Conservation (phyloP, 148 eudicot genomes). For the Amaranthus cruentus region DNA sequence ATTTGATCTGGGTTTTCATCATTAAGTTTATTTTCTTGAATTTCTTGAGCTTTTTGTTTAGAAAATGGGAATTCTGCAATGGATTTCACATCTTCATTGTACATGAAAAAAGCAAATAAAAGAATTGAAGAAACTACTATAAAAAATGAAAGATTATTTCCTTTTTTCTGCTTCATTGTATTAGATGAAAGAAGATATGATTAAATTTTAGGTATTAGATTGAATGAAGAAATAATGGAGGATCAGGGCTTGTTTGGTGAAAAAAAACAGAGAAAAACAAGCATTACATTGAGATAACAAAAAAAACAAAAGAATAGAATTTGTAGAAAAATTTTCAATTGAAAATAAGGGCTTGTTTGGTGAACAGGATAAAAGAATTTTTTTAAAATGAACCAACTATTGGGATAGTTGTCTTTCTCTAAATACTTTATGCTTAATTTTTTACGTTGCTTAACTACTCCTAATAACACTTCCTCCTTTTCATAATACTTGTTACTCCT, state of each 20-base stretch:
- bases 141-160: conserved; percentile 52
- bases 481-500: too few species aligned
- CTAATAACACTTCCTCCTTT: not conserved
- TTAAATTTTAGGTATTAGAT: conserved; percentile 47
- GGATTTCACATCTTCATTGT: conserved; percentile 85
- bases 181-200: conserved; percentile 29
- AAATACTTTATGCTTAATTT: conserved; percentile 9
- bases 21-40: conserved; percentile 19
- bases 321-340: conserved; percentile 1
- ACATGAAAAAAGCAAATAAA: conserved; percentile 77
- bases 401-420: conserved; percentile 40
- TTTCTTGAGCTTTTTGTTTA: conserved; percentile 40
- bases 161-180: conserved; percentile 32
- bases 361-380: conserved; percentile 27
- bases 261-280: conserved; percentile 20
- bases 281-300: conserved; percentile 16
- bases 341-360: conserved; percentile 28
- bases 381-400: conserved; percentile 25
- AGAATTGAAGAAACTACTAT: conserved; percentile 57
- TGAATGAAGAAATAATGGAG: not conserved
- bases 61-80: conserved; percentile 83
- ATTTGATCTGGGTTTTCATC: conserved; percentile 25
- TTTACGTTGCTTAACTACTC: conserved; percentile 24
- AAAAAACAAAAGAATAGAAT: conserved; percentile 18
- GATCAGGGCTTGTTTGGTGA: not conserved